Evolutionary conservation across 768 basidiomycete species (phyloP).

Genomic region (Boletus sp.): DNA sequence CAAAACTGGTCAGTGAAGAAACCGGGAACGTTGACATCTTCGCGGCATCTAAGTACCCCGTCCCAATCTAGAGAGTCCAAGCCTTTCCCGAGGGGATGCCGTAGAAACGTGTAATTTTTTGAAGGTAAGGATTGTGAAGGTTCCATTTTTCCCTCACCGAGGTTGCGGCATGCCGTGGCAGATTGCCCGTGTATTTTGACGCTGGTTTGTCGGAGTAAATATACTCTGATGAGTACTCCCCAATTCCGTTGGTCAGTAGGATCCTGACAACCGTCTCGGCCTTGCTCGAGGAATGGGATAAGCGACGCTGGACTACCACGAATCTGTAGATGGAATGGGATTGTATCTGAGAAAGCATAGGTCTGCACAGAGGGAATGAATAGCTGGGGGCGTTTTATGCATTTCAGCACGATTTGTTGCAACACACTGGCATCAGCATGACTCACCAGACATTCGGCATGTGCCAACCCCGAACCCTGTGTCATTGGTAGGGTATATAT

Average conservation of each 20-base stretch:
- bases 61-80: constrained; percentile 59
- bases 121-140: constrained; percentile 41
- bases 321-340: constrained; percentile 67
- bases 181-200: constrained; percentile 32
- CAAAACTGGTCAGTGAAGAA: constrained; percentile 46
- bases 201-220: constrained; percentile 49
- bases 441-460: constrained; percentile 53
- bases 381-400: constrained; percentile 37
- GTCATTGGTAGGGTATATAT: constrained; percentile 42
- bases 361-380: constrained; percentile 58
- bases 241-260: constrained; percentile 3
- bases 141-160: constrained; percentile 51
- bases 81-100: constrained; percentile 19
- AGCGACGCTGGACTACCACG: constrained; percentile 46
- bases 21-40: constrained; percentile 42
- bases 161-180: constrained; percentile 12
- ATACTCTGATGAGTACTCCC: constrained; percentile 42
- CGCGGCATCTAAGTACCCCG: constrained; percentile 44
- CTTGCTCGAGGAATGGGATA: constrained; percentile 40
- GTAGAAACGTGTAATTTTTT: constrained; percentile 2
- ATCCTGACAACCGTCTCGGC: background rate
- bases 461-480: constrained; percentile 32
- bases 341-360: constrained; percentile 52
- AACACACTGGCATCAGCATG: background rate
- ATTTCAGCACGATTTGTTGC: background rate